Conservation (phyloP, 441 rosid species). For the Theobroma grandiflorum region DNA sequence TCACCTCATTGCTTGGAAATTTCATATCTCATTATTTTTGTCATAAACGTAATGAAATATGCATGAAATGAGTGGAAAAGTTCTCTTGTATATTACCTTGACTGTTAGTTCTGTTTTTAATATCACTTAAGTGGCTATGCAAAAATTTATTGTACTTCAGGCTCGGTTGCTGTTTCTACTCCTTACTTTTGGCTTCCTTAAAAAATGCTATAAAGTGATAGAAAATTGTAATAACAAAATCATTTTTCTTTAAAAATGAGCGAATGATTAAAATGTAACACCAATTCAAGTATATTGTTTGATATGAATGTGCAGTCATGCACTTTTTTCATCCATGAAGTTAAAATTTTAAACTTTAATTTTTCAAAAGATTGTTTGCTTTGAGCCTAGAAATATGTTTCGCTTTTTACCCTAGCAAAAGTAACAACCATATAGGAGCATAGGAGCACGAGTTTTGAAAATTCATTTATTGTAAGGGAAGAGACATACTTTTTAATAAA, state of each 20-base stretch:
- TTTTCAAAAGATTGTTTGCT: not conserved
- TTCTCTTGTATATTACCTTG: not conserved
- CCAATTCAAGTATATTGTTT: slow-evolving; percentile 4
- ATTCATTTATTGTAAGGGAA: not conserved
- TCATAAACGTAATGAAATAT: not conserved
- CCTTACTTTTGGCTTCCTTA: not conserved
- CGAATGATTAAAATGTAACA: not conserved
- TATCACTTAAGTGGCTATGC: slow-evolving; percentile 2
- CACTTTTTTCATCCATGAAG: not conserved
- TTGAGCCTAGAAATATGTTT: slow-evolving; percentile 2
- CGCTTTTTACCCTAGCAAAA: not conserved
- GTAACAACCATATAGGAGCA: not conserved
- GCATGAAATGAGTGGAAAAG: not conserved
- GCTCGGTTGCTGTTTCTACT: not conserved
- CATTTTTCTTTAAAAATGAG: not conserved
- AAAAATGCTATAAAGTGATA: slow-evolving; percentile 7
- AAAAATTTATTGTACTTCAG: not conserved
- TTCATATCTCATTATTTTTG: not conserved
- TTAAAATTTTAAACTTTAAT: not conserved
- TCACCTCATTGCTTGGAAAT: not conserved
- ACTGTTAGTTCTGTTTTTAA: not conserved
- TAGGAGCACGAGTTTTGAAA: not conserved
- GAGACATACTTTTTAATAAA: not conserved
- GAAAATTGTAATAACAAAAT: not conserved
- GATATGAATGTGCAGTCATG: slow-evolving; percentile 1